phyloP scores from a whole-genome alignment of 1,284 basidiomycete genomes.

The Meira miltonrushii region DNA sequence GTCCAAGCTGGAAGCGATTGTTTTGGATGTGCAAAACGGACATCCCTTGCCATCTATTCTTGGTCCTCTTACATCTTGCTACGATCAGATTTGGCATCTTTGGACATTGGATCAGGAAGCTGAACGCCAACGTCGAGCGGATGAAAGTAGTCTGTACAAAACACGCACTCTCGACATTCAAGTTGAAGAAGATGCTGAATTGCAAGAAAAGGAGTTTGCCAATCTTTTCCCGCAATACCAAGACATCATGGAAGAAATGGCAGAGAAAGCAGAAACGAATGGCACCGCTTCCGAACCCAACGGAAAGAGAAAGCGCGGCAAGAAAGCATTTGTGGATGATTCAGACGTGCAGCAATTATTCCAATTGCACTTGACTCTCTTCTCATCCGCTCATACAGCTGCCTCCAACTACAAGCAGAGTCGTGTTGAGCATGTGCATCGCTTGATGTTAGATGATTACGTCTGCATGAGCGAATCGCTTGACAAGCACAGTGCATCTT shows the following conservation, averaged over 20 bases:
- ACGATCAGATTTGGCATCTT: constrained; percentile 69
- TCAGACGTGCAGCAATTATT: constrained; percentile 16
- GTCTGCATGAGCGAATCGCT: constrained; percentile 22
- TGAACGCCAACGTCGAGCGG: constrained; percentile 64
- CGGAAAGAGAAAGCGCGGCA: background rate
- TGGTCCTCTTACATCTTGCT: constrained; percentile 44
- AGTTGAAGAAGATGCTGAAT: constrained; percentile 63
- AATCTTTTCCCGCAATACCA: constrained; percentile 78
- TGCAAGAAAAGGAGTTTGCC: constrained; percentile 72
- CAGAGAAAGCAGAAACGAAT: background rate
- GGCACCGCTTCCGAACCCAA: background rate
- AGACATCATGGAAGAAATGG: constrained; percentile 54
- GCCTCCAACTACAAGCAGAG: background rate
- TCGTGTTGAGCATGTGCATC: constrained; percentile 10
- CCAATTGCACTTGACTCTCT: constrained; percentile 33
- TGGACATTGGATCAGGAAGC: constrained; percentile 75
- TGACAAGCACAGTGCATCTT: constrained; percentile 32
- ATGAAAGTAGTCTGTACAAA: constrained; percentile 74
- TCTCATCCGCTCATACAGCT: background rate
- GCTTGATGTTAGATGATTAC: constrained; percentile 13
- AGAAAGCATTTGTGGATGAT: background rate
- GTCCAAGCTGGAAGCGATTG: constrained; percentile 57
- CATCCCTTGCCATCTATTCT: too few relatives aligned
- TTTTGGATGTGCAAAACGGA: constrained; percentile 53
- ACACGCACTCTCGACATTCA: constrained; percentile 62